Percentiles rank a stretch among this genome's conserved stretches.
Evolutionary conservation across 306 rosid species (phyloP).

Genomic region (Corylus avellana): DNA sequence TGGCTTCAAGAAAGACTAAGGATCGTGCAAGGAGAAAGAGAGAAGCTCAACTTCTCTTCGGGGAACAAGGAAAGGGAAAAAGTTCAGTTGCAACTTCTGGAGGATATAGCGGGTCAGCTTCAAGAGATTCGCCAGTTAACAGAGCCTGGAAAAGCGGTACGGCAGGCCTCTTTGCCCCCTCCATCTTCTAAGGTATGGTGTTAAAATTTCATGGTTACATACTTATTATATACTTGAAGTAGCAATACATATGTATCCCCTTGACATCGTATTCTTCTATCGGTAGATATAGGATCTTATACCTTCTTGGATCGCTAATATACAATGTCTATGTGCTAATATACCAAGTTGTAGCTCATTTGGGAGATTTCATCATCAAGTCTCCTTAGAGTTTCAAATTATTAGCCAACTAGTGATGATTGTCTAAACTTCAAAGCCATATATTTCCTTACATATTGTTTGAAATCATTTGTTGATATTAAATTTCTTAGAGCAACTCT

Average conservation of each 20-base stretch:
- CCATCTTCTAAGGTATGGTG: slow-evolving; percentile 41
- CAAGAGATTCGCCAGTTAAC: slow-evolving; percentile 41
- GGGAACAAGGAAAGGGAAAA: slow-evolving; percentile 40
- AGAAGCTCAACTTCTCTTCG: slow-evolving; percentile 41
- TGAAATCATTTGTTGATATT: neutral
- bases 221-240: neutral
- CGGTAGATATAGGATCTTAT: slow-evolving; percentile 1
- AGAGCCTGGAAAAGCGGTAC: slow-evolving; percentile 35
- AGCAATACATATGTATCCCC: neutral
- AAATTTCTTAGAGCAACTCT: neutral
- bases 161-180: slow-evolving; percentile 46
- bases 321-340: neutral
- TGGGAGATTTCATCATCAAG: neutral
- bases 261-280: neutral
- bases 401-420: neutral
- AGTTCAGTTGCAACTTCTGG: slow-evolving; percentile 40
- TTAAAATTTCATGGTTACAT: neutral
- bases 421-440: neutral
- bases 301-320: neutral
- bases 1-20: slow-evolving; percentile 52
- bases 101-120: slow-evolving; percentile 42
- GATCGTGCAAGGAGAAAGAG: slow-evolving; percentile 50
- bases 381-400: neutral
- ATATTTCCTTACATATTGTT: neutral
- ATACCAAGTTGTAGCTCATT: neutral